A percentile compares a stretch with the other conserved stretches of the same genome.
Conservation (phyloP, 768 basidiomycete species). For the Psilocybe sp. region DNA sequence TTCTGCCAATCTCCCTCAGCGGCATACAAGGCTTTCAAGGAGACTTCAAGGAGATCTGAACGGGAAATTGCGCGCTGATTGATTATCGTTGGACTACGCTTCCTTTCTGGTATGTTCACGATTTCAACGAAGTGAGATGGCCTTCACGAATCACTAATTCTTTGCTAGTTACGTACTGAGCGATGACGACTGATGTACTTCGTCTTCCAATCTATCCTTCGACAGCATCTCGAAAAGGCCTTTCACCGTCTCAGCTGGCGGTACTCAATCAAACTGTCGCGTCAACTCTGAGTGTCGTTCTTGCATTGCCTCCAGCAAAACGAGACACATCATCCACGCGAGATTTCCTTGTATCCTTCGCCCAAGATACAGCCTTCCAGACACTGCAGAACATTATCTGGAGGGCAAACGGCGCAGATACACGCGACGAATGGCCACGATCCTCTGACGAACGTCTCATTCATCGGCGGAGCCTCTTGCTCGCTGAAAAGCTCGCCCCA, state of each 20-base stretch:
- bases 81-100: too few species aligned
- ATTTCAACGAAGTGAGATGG: too few species aligned
- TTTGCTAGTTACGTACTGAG: too few species aligned
- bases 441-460: conserved; percentile 44
- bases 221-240: conserved; percentile 37
- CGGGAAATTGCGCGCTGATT: too few species aligned
- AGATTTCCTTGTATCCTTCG: conserved; percentile 56
- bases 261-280: conserved; percentile 48
- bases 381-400: conserved; percentile 59
- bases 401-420: conserved; percentile 27
- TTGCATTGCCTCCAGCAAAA: conserved; percentile 47
- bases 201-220: conserved; percentile 53
- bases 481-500: conserved; percentile 53
- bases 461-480: conserved; percentile 43
- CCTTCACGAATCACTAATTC: too few species aligned
- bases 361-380: conserved; percentile 51
- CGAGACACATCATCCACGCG: conserved; percentile 41
- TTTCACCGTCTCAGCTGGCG: conserved; percentile 51
- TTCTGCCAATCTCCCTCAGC: too few species aligned
- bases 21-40: too few species aligned
- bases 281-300: conserved; percentile 40
- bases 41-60: too few species aligned
- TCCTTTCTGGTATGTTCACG: too few species aligned
- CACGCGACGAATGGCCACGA: conserved; percentile 1
- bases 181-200: conserved; percentile 14